Evolutionary conservation across 352 stramenopile genomes (phyloP).

Genomic region (Phytophthora boehmeriae): DNA sequence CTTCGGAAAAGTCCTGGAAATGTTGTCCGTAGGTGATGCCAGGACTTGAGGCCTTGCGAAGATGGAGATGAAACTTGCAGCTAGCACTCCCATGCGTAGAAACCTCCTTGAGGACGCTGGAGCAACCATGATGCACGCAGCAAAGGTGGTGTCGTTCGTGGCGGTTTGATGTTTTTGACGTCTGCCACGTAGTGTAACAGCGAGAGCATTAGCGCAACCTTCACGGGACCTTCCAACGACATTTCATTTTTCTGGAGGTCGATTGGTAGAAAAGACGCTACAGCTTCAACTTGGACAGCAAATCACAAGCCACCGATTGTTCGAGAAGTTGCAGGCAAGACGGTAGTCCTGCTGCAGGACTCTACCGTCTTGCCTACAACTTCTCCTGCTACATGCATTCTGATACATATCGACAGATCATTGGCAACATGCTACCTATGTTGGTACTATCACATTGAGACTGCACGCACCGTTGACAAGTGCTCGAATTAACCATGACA

Average conservation of each 20-base stretch:
- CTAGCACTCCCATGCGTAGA: slow-evolving; percentile 13
- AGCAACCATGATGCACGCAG: slow-evolving; percentile 11
- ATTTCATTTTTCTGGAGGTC: no score
- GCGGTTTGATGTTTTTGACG: not conserved
- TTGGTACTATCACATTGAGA: no score
- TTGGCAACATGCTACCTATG: no score
- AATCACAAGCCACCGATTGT: slow-evolving; percentile 3
- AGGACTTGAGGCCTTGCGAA: slow-evolving; percentile 3
- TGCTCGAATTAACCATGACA: no score
- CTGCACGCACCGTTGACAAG: no score
- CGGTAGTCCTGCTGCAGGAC: no score
- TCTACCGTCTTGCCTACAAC: no score
- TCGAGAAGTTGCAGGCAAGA: slow-evolving; percentile 23
- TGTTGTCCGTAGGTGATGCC: slow-evolving; percentile 5
- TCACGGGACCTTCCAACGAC: slow-evolving; percentile 13
- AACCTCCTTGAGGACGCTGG: slow-evolving; percentile 6
- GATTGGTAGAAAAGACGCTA: not conserved
- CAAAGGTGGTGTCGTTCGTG: not conserved
- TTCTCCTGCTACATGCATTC: no score
- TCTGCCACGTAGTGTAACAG: slow-evolving; percentile 22
- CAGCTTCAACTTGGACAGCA: slow-evolving; percentile 22
- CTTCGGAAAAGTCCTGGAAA: slow-evolving; percentile 42
- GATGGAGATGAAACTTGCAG: slow-evolving; percentile 3
- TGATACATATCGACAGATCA: no score
- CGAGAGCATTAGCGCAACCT: slow-evolving; percentile 3